Percentiles rank a stretch among this genome's conserved stretches.
These are phyloP conservation scores for Ogataea trehaloabstinens DNA, from an alignment of 805 yeast genomes.

Conservation along the genomic window DNA sequence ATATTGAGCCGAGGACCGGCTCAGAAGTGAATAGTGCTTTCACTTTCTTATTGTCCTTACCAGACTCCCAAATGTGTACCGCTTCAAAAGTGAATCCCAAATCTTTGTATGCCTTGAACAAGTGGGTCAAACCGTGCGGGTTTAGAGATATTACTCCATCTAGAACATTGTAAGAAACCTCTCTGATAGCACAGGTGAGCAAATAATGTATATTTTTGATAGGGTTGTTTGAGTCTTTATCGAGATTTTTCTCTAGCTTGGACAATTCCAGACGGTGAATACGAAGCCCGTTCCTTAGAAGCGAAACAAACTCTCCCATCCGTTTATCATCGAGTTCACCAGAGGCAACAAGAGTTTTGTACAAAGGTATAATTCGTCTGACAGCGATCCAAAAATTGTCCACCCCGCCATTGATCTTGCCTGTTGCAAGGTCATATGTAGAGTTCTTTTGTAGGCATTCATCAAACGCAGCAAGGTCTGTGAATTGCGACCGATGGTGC, in stretches of 20 bases:
- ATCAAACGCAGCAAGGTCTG: constrained; percentile 46
- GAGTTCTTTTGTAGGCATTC: constrained; percentile 42
- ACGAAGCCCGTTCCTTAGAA: constrained; percentile 54
- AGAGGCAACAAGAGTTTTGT: constrained; percentile 43
- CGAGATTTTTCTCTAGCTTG: constrained; percentile 56
- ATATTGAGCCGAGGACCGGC: constrained; percentile 63
- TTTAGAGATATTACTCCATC: constrained; percentile 42
- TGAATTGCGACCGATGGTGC: constrained; percentile 4
- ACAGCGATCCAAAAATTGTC: constrained; percentile 53
- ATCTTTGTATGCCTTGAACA: constrained; percentile 59
- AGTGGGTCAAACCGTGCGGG: constrained; percentile 55
- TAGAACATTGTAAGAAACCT: constrained; percentile 49
- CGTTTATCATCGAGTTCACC: constrained; percentile 47
- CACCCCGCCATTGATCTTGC: constrained; percentile 38
- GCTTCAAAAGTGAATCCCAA: constrained; percentile 61
- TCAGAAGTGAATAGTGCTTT: constrained; percentile 55
- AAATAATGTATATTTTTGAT: constrained; percentile 52
- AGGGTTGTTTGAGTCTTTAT: constrained; percentile 54
- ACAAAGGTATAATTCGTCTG: constrained; percentile 48
- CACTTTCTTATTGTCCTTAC: constrained; percentile 43
- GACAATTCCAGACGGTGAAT: constrained; percentile 54
- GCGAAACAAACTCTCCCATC: constrained; percentile 48
- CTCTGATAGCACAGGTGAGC: constrained; percentile 49
- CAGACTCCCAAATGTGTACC: constrained; percentile 66
- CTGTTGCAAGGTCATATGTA: constrained; percentile 36